Evolutionary conservation across 768 basidiomycete species (phyloP), one percentile per base, ranked within the genome.

Genomic region (Leucocoprinus birnbaumii): DNA sequence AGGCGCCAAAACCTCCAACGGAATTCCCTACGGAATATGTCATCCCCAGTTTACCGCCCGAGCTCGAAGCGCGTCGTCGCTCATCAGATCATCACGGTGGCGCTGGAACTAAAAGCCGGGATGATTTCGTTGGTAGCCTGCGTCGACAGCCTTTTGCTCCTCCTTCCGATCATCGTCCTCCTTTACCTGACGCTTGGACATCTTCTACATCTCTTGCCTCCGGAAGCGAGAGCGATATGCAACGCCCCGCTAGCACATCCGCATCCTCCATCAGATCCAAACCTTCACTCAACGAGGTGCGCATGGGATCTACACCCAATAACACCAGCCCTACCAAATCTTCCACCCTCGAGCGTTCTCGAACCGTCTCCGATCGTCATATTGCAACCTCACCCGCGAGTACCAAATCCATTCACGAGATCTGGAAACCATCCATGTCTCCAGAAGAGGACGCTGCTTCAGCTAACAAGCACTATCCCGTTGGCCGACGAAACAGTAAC

Each of bases 401-500:
- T 22, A 22, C 19, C 13, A 44, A 67, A 34, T 60, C 66, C 41
- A 64, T 67, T 1, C 78, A 74, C 13, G 77, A 80, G 55, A 64
- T 81, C 26, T 82, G 82, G 81, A 77, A 72, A 35, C 80, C 81
- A 2, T 63, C 73, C 0, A 71, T 75, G 18, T 71, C 77, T 0
- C 71, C 75, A 11, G 73, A 77, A 55, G 75, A 81, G 49, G 80
- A 79, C 35, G 66, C 66, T 0, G 19, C 55, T 46, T 62, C 72
- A 11, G 63, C 70, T 40, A 72, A 74, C 1, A 76, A 73, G 51
- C 68, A 77, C 3, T 72, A 72, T 54, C 65, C 68, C 11, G 67
- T 81, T 22, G 76, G 75, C 1, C 66, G 77, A 52, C 72, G 76
- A 9, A 73, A 76, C 41, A 84, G 82, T 57, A 75, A 68, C 5